Conservation (phyloP, 805 yeast species). For the Starmerella riodocensis region DNA sequence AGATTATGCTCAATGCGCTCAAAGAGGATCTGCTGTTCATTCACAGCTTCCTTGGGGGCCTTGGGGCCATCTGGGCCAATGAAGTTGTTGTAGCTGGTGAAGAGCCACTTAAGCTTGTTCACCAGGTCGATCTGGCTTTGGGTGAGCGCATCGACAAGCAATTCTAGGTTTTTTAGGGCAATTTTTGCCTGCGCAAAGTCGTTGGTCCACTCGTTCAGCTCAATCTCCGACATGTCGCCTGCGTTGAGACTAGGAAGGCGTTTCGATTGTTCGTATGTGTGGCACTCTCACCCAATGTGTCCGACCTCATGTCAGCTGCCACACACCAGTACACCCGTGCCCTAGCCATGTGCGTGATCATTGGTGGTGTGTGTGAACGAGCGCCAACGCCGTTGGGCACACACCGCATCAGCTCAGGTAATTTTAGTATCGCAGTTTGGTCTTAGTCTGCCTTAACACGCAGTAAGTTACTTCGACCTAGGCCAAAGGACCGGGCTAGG, state of each 20-base stretch:
- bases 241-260: too few species aligned
- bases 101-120: conserved; percentile 4
- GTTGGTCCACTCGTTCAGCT: conserved; percentile 14
- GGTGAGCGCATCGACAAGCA: conserved; percentile 3
- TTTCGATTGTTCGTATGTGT: too few species aligned
- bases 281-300: too few species aligned
- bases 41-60: conserved; percentile 1
- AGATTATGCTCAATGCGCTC: conserved; percentile 1
- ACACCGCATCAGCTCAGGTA: too few species aligned
- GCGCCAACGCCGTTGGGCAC: too few species aligned
- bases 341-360: too few species aligned
- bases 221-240: conserved; percentile 3
- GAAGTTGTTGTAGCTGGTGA: conserved; percentile 4
- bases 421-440: too few species aligned
- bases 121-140: conserved; percentile 10
- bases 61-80: conserved; percentile 1
- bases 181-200: conserved; percentile 17
- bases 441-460: too few species aligned
- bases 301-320: not conserved
- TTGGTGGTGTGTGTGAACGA: too few species aligned
- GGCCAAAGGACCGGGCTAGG: too few species aligned
- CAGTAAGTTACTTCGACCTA: too few species aligned
- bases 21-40: conserved; percentile 5
- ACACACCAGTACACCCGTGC: too few species aligned
- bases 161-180: conserved; percentile 11